These are phyloP conservation scores for Mucor racemosus DNA, from an alignment of 371 early-diverging fungal genomes.

Conservation along the genomic window DNA sequence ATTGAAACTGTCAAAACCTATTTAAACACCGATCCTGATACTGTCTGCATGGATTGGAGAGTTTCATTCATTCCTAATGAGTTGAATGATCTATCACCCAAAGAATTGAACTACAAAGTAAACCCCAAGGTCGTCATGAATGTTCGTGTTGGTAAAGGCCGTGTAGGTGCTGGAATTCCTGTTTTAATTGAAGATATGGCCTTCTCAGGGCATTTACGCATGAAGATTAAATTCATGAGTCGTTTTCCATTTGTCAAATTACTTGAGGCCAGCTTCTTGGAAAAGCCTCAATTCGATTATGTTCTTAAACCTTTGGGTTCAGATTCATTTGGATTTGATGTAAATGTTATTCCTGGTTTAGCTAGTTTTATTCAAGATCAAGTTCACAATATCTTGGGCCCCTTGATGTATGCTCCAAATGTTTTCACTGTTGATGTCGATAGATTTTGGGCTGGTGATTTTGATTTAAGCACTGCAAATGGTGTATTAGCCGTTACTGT, in stretches of 20 bases:
- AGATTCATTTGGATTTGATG: conserved; percentile 86
- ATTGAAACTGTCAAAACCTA: conserved; percentile 86
- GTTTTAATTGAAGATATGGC: conserved; percentile 93
- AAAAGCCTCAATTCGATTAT: conserved; percentile 92
- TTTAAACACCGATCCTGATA: conserved; percentile 78
- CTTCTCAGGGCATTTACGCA: conserved; percentile 83
- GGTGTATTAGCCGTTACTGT: conserved; percentile 87
- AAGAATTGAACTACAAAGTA: conserved; percentile 67
- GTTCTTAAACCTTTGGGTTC: conserved; percentile 91
- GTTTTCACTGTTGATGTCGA: conserved; percentile 84
- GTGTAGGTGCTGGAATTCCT: conserved; percentile 92
- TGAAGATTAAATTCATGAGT: conserved; percentile 85
- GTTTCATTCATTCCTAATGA: conserved; percentile 88
- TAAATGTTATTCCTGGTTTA: conserved; percentile 85
- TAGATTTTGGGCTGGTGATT: conserved; percentile 74
- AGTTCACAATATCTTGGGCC: conserved; percentile 71
- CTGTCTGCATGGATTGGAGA: conserved; percentile 92
- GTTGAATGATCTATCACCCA: conserved; percentile 65
- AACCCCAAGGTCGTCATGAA: conserved; percentile 93
- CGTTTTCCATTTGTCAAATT: conserved; percentile 89
- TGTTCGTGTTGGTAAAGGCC: conserved; percentile 88
- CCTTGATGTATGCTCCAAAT: conserved; percentile 89
- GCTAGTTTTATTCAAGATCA: conserved; percentile 82
- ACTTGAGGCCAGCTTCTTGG: conserved; percentile 89
- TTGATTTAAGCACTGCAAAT: conserved; percentile 65